A percentile compares a stretch with the other conserved stretches of the same genome.
phyloP scores from a whole-genome alignment of 2,329 filamentous ascomycete species.

The Diaporthe helianthi region DNA sequence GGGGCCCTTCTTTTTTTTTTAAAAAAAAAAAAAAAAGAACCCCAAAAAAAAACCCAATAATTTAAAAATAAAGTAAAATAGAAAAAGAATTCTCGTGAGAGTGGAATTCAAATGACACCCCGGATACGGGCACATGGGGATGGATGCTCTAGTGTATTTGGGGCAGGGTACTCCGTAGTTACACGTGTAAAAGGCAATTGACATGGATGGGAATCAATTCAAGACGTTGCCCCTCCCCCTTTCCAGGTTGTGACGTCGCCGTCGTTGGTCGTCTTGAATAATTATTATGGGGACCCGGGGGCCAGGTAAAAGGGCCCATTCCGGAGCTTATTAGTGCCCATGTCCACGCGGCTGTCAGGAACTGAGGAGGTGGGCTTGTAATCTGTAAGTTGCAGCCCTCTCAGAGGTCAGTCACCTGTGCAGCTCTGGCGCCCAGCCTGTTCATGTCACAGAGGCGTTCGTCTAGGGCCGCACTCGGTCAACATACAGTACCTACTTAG shows the following conservation, averaged over 20 bases:
- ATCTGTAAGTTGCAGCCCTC: neutral
- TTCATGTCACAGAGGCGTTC: no score
- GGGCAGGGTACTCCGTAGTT: neutral
- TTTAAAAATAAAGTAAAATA: no score
- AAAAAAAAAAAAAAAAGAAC: no score
- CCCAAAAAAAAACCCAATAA: no score
- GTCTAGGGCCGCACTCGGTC: neutral
- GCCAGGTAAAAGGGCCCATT: neutral
- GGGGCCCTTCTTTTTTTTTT: neutral
- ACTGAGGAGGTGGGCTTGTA: no score
- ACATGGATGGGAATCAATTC: constrained; percentile 21
- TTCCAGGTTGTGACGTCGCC: constrained; percentile 20
- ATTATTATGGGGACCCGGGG: constrained; percentile 14
- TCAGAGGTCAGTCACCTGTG: no score
- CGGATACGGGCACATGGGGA: neutral
- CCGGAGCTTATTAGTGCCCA: no score
- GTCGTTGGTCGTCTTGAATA: constrained; percentile 6
- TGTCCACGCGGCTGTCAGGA: constrained; percentile 10
- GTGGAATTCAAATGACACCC: neutral
- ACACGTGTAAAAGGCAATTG: neutral
- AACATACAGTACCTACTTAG: no score
- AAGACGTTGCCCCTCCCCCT: constrained; percentile 27
- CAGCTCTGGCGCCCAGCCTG: no score
- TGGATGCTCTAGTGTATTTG: constrained; percentile 5
- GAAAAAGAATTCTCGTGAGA: constrained; percentile 13